phyloP scores from a whole-genome alignment of 208 protist genomes.

The Crithidia sp. region DNA sequence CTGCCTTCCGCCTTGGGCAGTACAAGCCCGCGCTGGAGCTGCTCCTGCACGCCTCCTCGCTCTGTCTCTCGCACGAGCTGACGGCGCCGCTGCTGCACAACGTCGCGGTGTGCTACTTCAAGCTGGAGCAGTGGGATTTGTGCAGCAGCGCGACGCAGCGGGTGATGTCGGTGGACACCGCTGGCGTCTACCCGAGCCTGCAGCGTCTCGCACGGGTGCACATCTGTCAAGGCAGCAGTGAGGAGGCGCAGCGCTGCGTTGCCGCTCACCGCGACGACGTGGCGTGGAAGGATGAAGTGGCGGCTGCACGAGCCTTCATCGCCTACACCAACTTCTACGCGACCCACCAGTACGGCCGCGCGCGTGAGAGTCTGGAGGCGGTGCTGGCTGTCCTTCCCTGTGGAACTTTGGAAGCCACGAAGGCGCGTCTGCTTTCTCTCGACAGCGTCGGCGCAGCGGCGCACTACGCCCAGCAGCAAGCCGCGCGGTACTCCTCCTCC shows the following conservation, averaged over 20 bases:
- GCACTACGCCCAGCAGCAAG: conserved; percentile 30
- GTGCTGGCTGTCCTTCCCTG: conserved; percentile 51
- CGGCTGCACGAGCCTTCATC: conserved; percentile 45
- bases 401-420: conserved; percentile 53
- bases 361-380: conserved; percentile 47
- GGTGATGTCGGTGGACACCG: conserved; percentile 42
- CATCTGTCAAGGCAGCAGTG: conserved; percentile 37
- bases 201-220: conserved; percentile 45
- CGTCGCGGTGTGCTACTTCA: conserved; percentile 59
- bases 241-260: conserved; percentile 37
- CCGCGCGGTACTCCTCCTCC: conserved; percentile 39
- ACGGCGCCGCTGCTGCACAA: conserved; percentile 52
- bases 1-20: conserved; percentile 15
- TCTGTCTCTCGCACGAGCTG: conserved; percentile 23
- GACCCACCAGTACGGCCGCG: conserved; percentile 46
- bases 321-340: conserved; percentile 46
- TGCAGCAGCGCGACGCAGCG: conserved; percentile 39
- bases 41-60: conserved; percentile 23
- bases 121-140: conserved; percentile 52
- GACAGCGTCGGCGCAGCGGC: conserved; percentile 39
- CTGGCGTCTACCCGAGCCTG: conserved; percentile 38
- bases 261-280: conserved; percentile 28
- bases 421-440: conserved; percentile 53
- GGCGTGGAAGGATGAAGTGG: conserved; percentile 39
- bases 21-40: conserved; percentile 25